Evolutionary conservation across 1,139 yeast genomes (phyloP), one percentile per base, ranked within the genome.

Genomic region (Hyphopichia burtonii): DNA sequence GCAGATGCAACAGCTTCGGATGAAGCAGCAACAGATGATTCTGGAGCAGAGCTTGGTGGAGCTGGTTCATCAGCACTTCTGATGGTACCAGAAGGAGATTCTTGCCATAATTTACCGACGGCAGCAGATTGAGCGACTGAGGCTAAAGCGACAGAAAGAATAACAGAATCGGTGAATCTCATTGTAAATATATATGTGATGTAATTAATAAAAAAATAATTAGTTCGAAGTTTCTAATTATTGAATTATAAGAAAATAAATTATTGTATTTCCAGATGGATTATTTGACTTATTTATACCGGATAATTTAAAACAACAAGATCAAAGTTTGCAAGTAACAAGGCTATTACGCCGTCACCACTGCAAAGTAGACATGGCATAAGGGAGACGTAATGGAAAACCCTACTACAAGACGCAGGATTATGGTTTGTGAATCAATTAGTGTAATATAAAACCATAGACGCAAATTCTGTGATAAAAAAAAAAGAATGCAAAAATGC

Each of bases 131-230:
- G 40, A 25, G 40, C 36, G 14, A 33, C 33, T n/a, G 40, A 16
- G 23, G 40, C 40, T 12, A 31, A 58, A 43, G 57, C 40, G 36
- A 63, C 54, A 43, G 56, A 44, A 39, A 55, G 45, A 28, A 56
- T 41, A 41, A 51, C 46, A 41, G 63, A 50, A 47, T 55, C 36
- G 40, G 58, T 50, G 48, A 60, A 52, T 52, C 56, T 57, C 64
- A 59, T 59, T 41, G 41, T 47, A 23, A 15, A 20, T 35, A 9
- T 20, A 8, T 34, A 8, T n/a, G 18, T 10, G 4, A 7, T 33
- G 9, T n/a, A n/a, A n/a, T n/a, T n/a, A n/a, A n/a, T n/a, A n/a
- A n/a, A n/a, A n/a, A n/a, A n/a, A n/a, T n/a, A n/a, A n/a, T n/a
- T n/a, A n/a, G n/a, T n/a, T n/a, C n/a, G n/a, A n/a, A n/a, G n/a